Evolutionary conservation across 2,329 filamentous ascomycete species (phyloP).

Genomic region (Fusarium sp.): DNA sequence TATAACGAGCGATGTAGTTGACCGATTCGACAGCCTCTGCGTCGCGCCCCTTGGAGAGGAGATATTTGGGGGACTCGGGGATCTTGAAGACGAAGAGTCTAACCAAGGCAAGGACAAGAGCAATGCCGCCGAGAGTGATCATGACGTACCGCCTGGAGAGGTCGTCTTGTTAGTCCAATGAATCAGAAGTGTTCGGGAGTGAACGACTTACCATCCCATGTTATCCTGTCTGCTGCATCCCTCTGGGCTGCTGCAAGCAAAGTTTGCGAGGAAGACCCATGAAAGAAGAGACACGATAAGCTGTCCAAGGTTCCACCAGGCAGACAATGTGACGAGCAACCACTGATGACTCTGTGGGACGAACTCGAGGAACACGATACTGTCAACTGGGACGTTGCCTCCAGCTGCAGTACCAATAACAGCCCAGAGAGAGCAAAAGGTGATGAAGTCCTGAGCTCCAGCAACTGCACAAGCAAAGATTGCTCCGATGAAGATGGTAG

Average conservation of each 20-base stretch:
- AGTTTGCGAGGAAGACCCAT: conserved; percentile 52
- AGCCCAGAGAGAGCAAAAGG: conserved; percentile 58
- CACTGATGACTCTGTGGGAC: conserved; percentile 55
- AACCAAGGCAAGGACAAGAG: background rate
- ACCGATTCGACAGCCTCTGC: conserved; percentile 13
- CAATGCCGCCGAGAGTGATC: conserved; percentile 16
- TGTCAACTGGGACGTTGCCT: conserved; percentile 59
- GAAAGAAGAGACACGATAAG: conserved; percentile 48
- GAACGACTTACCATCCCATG: conserved; percentile 52
- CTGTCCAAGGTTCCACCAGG: conserved; percentile 61
- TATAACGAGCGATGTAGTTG: conserved; percentile 14
- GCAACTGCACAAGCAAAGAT: conserved; percentile 69
- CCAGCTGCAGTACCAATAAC: conserved; percentile 54
- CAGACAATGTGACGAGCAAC: conserved; percentile 53
- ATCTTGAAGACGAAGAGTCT: conserved; percentile 14
- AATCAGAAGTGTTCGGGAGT: background rate
- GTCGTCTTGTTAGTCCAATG: background rate
- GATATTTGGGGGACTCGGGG: conserved; percentile 23
- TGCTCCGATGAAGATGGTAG: conserved; percentile 54
- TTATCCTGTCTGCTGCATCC: conserved; percentile 48
- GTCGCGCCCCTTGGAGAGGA: conserved; percentile 18
- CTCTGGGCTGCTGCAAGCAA: conserved; percentile 43
- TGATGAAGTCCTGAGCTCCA: conserved; percentile 66
- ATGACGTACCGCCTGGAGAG: background rate
- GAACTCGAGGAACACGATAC: conserved; percentile 60